These are phyloP conservation scores for Trichoderma koningii DNA, from an alignment of 2,329 filamentous ascomycete species.

Conservation along the genomic window DNA sequence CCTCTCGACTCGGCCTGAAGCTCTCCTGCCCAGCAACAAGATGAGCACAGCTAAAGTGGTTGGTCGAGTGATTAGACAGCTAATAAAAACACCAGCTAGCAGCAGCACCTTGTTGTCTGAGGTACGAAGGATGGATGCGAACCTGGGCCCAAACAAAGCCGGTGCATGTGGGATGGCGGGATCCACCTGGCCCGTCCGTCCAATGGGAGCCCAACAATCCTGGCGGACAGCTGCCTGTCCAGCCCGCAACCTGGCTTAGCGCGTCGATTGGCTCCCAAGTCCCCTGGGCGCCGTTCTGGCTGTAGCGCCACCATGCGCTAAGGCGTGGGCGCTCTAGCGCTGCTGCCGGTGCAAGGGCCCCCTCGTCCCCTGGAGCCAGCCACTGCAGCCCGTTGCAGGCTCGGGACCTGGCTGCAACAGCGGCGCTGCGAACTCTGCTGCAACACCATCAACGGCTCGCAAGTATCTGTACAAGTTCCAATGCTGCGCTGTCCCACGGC, in stretches of 20 bases:
- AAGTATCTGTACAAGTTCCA: not conserved
- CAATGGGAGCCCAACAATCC: not conserved
- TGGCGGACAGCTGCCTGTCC: conserved; percentile 21
- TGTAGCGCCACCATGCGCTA: conserved; percentile 23
- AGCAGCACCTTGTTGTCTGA: not conserved
- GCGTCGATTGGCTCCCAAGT: conserved; percentile 20
- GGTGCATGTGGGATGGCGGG: no score
- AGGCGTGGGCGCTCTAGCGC: conserved; percentile 4
- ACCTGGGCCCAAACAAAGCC: not conserved
- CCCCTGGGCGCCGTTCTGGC: conserved; percentile 22
- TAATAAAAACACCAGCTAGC: not conserved
- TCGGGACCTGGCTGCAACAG: not conserved
- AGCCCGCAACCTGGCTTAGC: conserved; percentile 18
- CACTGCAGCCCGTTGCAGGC: conserved; percentile 1
- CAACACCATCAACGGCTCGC: not conserved
- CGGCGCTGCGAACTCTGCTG: conserved; percentile 1
- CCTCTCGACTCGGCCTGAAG: not conserved
- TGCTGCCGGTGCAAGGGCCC: conserved; percentile 3
- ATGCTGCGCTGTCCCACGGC: not conserved
- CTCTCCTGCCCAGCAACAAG: conserved; percentile 4
- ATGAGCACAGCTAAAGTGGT: not conserved
- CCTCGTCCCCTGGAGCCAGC: conserved; percentile 7
- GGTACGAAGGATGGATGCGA: not conserved
- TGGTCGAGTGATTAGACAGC: not conserved
- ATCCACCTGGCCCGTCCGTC: no score